These are phyloP conservation scores for Phalaenopsis equestris DNA, from an alignment of 106 monocot species.

Conservation along the genomic window DNA sequence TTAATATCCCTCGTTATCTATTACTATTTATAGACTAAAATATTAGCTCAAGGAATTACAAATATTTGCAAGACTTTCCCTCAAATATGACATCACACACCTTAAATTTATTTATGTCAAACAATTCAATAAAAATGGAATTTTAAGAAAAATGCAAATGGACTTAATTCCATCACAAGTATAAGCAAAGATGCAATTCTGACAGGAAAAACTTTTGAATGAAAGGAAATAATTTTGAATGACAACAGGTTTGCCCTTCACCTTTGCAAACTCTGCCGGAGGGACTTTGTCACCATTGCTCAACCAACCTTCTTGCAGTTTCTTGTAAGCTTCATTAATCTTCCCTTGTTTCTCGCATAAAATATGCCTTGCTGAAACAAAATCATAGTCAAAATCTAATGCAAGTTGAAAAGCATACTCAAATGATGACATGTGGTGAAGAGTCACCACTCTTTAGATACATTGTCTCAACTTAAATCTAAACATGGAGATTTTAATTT, in stretches of 20 bases:
- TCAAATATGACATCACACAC: background rate
- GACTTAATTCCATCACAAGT: background rate
- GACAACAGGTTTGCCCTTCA: slow-evolving; percentile 7
- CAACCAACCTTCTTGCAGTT: slow-evolving; percentile 93
- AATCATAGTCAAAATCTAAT: background rate
- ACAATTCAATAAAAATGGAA: background rate
- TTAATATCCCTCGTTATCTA: background rate
- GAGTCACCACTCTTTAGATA: no score
- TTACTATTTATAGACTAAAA: background rate
- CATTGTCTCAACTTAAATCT: no score
- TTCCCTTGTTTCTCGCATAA: slow-evolving; percentile 97
- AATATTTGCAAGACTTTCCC: background rate
- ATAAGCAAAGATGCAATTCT: background rate
- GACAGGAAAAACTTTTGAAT: background rate
- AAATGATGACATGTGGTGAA: no score
- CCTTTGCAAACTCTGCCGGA: slow-evolving; percentile 96
- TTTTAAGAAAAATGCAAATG: background rate
- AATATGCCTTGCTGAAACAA: slow-evolving; percentile 77
- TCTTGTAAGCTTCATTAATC: slow-evolving; percentile 96
- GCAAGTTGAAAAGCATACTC: no score
- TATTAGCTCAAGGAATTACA: background rate
- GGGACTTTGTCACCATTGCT: slow-evolving; percentile 96
- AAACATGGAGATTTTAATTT: no score
- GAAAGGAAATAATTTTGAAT: background rate
- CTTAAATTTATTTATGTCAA: background rate